Percentiles rank a stretch among this genome's conserved stretches.
phyloP scores from a whole-genome alignment of 805 yeast genomes.

The Spathaspora passalidarum region DNA sequence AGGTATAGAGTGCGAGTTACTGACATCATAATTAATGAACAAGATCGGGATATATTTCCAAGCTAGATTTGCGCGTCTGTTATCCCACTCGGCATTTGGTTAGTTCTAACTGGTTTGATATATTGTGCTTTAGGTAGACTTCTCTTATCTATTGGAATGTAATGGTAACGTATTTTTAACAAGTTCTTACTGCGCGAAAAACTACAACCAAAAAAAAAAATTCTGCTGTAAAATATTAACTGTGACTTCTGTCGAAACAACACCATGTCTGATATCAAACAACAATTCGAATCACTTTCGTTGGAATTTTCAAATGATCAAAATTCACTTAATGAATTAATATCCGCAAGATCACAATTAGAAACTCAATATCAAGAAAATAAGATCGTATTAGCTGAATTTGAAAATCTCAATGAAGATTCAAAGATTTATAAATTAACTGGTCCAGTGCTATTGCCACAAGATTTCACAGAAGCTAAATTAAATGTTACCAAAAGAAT shows the following conservation, averaged over 20 bases:
- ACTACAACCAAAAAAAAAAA: neutral
- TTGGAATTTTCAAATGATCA: slow-evolving; percentile 46
- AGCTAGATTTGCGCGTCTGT: slow-evolving; percentile 1
- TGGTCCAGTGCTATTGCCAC: slow-evolving; percentile 91
- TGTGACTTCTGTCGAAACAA: neutral
- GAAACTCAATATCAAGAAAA: slow-evolving; percentile 96
- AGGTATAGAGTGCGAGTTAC: slow-evolving; percentile 39
- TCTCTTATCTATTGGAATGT: neutral
- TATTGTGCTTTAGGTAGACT: neutral
- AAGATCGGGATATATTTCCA: slow-evolving; percentile 29
- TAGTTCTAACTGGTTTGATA: neutral
- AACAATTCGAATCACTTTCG: slow-evolving; percentile 42
- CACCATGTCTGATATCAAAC: slow-evolving; percentile 25
- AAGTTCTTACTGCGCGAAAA: neutral
- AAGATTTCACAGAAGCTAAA: slow-evolving; percentile 78
- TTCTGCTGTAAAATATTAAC: neutral
- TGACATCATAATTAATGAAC: slow-evolving; percentile 36
- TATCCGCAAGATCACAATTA: slow-evolving; percentile 75
- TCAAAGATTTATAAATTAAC: slow-evolving; percentile 83
- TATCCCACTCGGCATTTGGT: neutral
- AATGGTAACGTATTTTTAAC: neutral
- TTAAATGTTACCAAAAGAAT: slow-evolving; percentile 83
- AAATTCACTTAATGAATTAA: slow-evolving; percentile 46
- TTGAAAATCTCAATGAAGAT: slow-evolving; percentile 58
- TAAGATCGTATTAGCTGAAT: slow-evolving; percentile 82